Base-by-base conservation (phyloP, 768 basidiomycete species). In the Sarcodon sp. region DNA sequence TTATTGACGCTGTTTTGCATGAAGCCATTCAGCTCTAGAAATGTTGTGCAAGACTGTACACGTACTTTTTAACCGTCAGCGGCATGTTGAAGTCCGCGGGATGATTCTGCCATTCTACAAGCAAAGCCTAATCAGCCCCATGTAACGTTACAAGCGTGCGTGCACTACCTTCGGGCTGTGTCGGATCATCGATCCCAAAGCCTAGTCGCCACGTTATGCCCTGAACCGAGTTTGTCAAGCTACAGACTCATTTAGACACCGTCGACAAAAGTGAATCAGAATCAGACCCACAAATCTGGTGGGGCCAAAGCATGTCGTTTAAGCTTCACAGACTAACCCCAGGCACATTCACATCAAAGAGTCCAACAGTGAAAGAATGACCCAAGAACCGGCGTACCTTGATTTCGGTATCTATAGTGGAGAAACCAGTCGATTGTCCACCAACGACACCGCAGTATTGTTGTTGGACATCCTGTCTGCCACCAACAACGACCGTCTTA, bases 151-250 rank as follows among this genome's bases (percentile, higher is more conserved):
- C 18, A 8, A 7, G 50, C 64, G 37, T 51, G 21, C 4, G 2
- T 4, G 21, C 21, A 27, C 21, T 27, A 77, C 77, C 76, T 69
- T 80, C 79, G 3, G 78, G 78, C 59, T 72, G 61, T 12, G 60
- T 55, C 5, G 73, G 65, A 53, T 77, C 61, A 43, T 73, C 61
- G 35, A 80, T 64, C 3, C 78, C 78, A 56, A 76, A 79, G 3
- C 69, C 78, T n/a, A 80, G 66, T 49, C 79, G 63, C 76, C 77
- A 81, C 32, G 79, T 79, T 39, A 80, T 72, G 27, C 77, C 77
- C 59, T 75, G 75, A n/a, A 77, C 60, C 49, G 71, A 73, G 55
- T 77, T 77, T 13, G 72, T 72, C 52, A 72, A 48, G 53, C 76
- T 77, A 47, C 21, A 48, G 16, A 39, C 45, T 41, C 10, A n/a